Conservation (phyloP, 768 basidiomycete species). For the Leucosporidium scottii region DNA sequence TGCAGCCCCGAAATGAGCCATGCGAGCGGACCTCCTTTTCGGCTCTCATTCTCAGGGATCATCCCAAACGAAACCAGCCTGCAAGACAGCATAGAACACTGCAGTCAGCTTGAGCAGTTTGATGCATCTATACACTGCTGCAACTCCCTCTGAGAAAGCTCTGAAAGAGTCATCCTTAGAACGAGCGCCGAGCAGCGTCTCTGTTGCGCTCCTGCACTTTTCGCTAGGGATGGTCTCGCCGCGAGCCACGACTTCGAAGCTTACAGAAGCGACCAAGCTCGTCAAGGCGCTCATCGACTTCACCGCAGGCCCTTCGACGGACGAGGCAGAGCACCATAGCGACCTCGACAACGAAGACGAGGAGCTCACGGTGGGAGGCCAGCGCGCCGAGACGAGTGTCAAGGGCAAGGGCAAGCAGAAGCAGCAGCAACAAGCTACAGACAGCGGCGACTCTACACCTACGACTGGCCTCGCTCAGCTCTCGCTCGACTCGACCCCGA, state of each 20-base stretch:
- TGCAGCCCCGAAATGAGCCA: too few relatives aligned
- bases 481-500: not conserved
- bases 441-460: not conserved
- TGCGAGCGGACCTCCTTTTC: too few relatives aligned
- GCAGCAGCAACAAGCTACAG: not conserved
- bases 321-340: not conserved
- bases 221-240: too few relatives aligned
- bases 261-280: slow-evolving; percentile 10
- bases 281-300: slow-evolving; percentile 23
- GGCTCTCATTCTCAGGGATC: too few relatives aligned
- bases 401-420: not conserved
- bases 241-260: not conserved
- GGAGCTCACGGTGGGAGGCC: slow-evolving; percentile 7
- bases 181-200: too few relatives aligned
- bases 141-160: too few relatives aligned
- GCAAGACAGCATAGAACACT: too few relatives aligned
- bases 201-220: too few relatives aligned
- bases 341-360: slow-evolving; percentile 19
- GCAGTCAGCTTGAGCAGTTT: too few relatives aligned
- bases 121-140: too few relatives aligned
- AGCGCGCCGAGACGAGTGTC: not conserved
- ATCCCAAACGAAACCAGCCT: too few relatives aligned
- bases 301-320: not conserved
- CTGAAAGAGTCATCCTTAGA: too few relatives aligned
- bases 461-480: not conserved